Evolutionary conservation across 345 rosid genomes (phyloP).

Genomic region (Ceriops zippeliana): DNA sequence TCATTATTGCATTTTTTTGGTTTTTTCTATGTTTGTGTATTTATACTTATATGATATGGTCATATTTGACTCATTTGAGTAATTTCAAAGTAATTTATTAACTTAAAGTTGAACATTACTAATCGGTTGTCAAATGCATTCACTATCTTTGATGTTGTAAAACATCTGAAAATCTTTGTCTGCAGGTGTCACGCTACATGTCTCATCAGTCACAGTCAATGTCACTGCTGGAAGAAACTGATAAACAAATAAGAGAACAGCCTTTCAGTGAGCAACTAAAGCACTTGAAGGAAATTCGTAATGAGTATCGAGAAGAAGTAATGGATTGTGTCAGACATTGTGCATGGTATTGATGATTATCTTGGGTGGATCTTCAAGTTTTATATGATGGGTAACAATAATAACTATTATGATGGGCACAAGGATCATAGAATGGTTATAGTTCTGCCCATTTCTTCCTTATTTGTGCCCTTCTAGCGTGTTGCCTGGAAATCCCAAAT

Average conservation of each 20-base stretch:
- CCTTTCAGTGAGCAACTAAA: conserved; percentile 62
- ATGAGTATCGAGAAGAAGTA: conserved; percentile 74
- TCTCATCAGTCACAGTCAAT: conserved; percentile 87
- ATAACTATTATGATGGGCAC: no score
- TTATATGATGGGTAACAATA: no score
- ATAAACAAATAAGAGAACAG: conserved; percentile 81
- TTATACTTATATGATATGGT: no score
- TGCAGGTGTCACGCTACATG: conserved; percentile 82
- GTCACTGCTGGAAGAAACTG: conserved; percentile 84
- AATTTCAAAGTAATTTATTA: not conserved
- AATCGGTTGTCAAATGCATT: not conserved
- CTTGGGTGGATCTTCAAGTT: not conserved
- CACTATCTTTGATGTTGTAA: not conserved
- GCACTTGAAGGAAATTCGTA: conserved; percentile 90
- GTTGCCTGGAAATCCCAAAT: no score
- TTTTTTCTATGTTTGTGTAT: no score
- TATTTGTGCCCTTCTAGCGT: no score
- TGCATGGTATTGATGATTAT: conserved; percentile 57
- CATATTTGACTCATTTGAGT: not conserved
- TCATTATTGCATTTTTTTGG: no score
- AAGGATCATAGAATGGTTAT: no score
- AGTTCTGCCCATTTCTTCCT: no score
- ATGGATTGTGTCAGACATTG: conserved; percentile 83
- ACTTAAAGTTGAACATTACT: no score
- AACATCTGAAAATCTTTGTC: conserved; percentile 28